Evolutionary conservation across 305 asterid genomes (phyloP).

Genomic region (Coffea humblotiana): DNA sequence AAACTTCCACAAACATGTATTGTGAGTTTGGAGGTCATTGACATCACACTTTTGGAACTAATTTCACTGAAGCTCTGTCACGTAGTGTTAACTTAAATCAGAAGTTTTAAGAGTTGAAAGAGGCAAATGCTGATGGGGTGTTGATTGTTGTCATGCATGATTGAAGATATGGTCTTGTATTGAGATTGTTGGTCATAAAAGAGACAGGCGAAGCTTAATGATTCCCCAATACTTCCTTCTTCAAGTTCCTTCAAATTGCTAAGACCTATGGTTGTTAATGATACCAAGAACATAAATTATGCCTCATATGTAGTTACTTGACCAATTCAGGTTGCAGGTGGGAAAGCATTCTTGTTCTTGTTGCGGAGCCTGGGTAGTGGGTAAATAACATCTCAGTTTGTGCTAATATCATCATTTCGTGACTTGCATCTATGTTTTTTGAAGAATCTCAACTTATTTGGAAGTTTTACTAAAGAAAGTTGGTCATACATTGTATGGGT

Average conservation of each 20-base stretch:
- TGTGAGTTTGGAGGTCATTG: neutral
- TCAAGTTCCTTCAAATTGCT: neutral
- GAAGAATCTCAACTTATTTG: neutral
- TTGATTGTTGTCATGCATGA: neutral
- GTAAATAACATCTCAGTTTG: neutral
- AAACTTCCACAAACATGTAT: neutral
- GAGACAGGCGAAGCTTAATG: neutral
- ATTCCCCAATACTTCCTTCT: neutral
- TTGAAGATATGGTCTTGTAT: neutral
- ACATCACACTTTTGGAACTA: neutral
- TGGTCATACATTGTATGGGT: neutral
- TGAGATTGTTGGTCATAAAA: neutral
- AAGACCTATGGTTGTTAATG: neutral
- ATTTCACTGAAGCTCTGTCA: neutral
- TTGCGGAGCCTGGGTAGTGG: neutral
- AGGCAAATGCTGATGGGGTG: neutral
- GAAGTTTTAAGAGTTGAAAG: conserved; percentile 1
- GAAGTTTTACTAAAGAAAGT: neutral
- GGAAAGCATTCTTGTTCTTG: neutral
- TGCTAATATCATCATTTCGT: neutral
- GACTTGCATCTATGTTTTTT: neutral
- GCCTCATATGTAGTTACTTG: neutral
- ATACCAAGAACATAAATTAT: neutral
- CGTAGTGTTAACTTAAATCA: neutral
- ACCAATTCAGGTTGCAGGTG: neutral